phyloP scores from a whole-genome alignment of 1,139 yeast species.

The Kurtzmaniella quercitrusa region DNA sequence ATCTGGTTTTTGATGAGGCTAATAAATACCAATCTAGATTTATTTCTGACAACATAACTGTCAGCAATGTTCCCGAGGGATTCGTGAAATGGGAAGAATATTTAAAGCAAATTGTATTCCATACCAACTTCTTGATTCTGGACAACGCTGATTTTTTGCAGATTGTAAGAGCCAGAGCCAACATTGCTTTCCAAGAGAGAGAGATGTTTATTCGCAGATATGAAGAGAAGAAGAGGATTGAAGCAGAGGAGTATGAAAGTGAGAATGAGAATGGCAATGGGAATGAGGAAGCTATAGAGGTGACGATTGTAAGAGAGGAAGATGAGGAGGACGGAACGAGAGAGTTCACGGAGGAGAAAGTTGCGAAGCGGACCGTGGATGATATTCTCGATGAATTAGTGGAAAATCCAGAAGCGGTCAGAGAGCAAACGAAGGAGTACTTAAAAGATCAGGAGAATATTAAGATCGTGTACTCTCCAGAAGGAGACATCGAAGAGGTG shows the following conservation, averaged over 20 bases:
- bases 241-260: conserved; percentile 8
- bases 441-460: conserved; percentile 4
- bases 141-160: conserved; percentile 73
- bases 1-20: conserved; percentile 47
- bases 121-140: conserved; percentile 54
- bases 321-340: not conserved
- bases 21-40: conserved; percentile 24
- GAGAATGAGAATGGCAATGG: conserved; percentile 6
- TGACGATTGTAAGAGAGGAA: conserved; percentile 4
- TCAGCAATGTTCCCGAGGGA: conserved; percentile 28
- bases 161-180: conserved; percentile 76
- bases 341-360: not conserved
- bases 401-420: conserved; percentile 5
- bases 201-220: conserved; percentile 34
- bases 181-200: conserved; percentile 71
- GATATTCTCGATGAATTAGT: conserved; percentile 5
- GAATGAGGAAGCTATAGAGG: conserved; percentile 1
- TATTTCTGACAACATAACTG: conserved; percentile 8
- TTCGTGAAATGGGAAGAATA: conserved; percentile 48
- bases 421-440: conserved; percentile 3
- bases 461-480: not conserved
- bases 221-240: conserved; percentile 9
- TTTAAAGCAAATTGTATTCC: conserved; percentile 54
- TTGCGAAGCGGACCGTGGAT: not conserved
- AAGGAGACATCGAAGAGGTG: not conserved